Conservation (phyloP, 2,329 filamentous ascomycete species). For the Ceratocystis variospora region DNA sequence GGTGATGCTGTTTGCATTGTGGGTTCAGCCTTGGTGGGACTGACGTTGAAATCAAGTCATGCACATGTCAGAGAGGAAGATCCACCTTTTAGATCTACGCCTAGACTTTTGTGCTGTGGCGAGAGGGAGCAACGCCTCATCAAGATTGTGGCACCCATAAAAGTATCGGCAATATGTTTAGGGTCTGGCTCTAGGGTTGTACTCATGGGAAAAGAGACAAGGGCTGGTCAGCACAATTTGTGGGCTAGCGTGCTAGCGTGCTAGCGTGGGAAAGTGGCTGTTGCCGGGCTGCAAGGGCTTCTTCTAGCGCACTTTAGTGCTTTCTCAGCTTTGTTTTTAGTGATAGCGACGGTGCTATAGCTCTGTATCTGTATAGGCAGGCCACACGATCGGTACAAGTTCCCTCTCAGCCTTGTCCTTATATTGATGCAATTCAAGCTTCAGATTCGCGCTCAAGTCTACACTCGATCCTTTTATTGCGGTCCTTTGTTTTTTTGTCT, state of each 20-base stretch:
- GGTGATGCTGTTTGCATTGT: conserved; percentile 1
- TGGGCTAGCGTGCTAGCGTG: background rate
- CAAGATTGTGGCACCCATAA: no score
- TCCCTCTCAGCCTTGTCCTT: background rate
- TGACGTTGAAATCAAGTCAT: conserved; percentile 4
- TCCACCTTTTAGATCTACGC: background rate
- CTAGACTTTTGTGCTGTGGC: no score
- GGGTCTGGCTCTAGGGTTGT: no score
- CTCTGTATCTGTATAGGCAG: background rate
- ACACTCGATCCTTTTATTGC: background rate
- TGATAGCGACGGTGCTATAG: background rate
- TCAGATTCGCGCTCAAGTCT: background rate
- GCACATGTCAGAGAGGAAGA: background rate
- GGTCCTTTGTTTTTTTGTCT: background rate
- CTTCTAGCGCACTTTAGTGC: background rate
- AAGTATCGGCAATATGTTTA: no score
- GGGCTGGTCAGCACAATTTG: background rate
- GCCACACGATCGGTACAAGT: background rate
- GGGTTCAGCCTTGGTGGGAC: conserved; percentile 1
- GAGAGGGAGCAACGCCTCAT: no score
- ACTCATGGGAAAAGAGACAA: background rate
- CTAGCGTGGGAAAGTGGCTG: background rate
- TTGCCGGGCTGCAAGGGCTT: background rate
- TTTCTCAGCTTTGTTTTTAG: background rate
- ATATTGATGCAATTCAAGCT: background rate